phyloP scores from a whole-genome alignment of 176 grass and related monocot species.

The Triticum aestivum region DNA sequence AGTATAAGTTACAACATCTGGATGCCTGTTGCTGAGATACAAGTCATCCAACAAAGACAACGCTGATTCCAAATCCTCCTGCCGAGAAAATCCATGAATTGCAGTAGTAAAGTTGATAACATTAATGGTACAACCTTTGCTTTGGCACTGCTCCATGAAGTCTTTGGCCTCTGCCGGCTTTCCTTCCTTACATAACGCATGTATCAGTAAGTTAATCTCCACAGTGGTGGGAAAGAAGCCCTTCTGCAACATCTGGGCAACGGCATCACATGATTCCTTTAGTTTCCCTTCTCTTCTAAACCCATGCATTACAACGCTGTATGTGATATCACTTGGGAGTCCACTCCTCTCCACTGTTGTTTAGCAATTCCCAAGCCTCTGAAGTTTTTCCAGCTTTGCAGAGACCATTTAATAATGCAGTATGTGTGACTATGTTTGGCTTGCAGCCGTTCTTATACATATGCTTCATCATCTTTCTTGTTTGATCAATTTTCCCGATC shows the following conservation, averaged over 20 bases:
- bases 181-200: conserved; percentile 56
- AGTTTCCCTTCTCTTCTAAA: conserved; percentile 89
- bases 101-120: conserved; percentile 95
- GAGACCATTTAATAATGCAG: conserved; percentile 82
- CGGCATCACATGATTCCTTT: conserved; percentile 78
- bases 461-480: conserved; percentile 73
- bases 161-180: conserved; percentile 65
- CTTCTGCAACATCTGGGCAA: conserved; percentile 76
- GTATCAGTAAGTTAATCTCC: conserved; percentile 91
- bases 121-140: conserved; percentile 82
- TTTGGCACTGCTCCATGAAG: conserved; percentile 92
- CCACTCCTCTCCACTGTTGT: conserved; percentile 74
- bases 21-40: conserved; percentile 92
- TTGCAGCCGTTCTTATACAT: conserved; percentile 81
- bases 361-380: conserved; percentile 80
- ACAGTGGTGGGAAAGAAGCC: conserved; percentile 78
- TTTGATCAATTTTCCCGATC: conserved; percentile 70
- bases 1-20: conserved; percentile 90
- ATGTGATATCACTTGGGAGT: conserved; percentile 79
- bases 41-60: conserved; percentile 93
- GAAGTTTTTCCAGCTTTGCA: conserved; percentile 72
- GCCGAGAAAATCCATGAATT: conserved; percentile 85
- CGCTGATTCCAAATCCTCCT: conserved; percentile 73
- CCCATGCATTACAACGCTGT: conserved; percentile 90
- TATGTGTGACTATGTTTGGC: conserved; percentile 90